Conservation (phyloP, 176 grass and related monocot species). For the Triticum timopheevii region DNA sequence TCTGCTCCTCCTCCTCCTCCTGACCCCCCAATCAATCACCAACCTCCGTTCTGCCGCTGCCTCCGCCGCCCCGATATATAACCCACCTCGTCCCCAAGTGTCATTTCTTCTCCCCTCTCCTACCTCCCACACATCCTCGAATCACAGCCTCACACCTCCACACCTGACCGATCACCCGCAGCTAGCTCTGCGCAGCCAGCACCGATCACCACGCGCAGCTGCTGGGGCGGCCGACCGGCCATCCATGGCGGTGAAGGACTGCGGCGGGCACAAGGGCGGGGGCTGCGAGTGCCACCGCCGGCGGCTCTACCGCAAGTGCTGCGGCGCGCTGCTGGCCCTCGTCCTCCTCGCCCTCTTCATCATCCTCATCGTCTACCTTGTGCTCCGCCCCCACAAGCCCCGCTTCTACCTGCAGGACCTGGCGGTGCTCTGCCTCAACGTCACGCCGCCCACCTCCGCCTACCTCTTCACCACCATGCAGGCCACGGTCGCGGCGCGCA, state of each 20-base stretch:
- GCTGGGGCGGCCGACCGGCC: background rate
- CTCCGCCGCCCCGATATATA: constrained; percentile 13
- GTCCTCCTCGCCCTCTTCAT: constrained; percentile 27
- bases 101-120: background rate
- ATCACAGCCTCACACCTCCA: background rate
- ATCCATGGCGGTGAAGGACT: constrained; percentile 44
- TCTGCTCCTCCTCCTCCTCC: background rate
- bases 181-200: background rate
- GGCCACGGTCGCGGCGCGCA: constrained; percentile 44
- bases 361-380: constrained; percentile 49
- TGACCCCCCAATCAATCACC: constrained; percentile 18
- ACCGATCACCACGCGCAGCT: background rate
- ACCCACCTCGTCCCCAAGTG: background rate
- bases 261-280: constrained; percentile 44
- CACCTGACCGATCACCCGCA: too few species aligned
- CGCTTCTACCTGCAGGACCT: constrained; percentile 75
- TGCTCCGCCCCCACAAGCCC: constrained; percentile 63
- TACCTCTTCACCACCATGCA: constrained; percentile 73
- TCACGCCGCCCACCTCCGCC: constrained; percentile 54
- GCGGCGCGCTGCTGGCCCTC: background rate
- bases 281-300: constrained; percentile 31
- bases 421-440: constrained; percentile 66
- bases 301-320: background rate
- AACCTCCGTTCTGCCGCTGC: background rate
- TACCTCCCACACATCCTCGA: background rate